Evolutionary conservation across 1,284 basidiomycete genomes (phyloP).

Genomic region (Austroboletus niveus): DNA sequence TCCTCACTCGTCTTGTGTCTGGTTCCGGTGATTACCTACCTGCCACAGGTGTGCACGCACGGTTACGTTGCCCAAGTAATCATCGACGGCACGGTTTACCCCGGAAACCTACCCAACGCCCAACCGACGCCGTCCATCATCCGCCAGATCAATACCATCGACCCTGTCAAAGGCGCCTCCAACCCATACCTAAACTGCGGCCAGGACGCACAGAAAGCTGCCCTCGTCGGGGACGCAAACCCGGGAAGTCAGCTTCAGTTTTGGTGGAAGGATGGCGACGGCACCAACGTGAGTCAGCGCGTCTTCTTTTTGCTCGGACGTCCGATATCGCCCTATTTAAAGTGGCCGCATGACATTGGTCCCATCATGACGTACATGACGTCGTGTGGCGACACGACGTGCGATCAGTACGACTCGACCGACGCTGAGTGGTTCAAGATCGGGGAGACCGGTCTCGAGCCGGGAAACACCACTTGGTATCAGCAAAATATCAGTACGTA

Average conservation of each 20-base stretch:
- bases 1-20: constrained; percentile 17
- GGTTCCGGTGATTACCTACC: constrained; percentile 18
- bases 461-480: constrained; percentile 33
- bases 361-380: constrained; percentile 74
- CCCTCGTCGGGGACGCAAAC: constrained; percentile 54
- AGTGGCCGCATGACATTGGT: constrained; percentile 75
- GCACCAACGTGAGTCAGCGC: constrained; percentile 41
- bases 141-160: constrained; percentile 53
- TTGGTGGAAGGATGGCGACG: constrained; percentile 55
- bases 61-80: constrained; percentile 53
- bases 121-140: constrained; percentile 49
- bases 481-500: constrained; percentile 35
- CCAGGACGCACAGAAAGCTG: constrained; percentile 48
- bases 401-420: constrained; percentile 57
- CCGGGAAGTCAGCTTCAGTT: constrained; percentile 62
- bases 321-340: not conserved
- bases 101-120: constrained; percentile 51
- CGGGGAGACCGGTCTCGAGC: constrained; percentile 41
- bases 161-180: constrained; percentile 61
- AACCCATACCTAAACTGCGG: constrained; percentile 67
- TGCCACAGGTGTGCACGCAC: constrained; percentile 49
- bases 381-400: constrained; percentile 53
- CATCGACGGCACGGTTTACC: constrained; percentile 54
- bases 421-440: constrained; percentile 73
- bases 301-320: not conserved